phyloP scores from a whole-genome alignment of 2,329 filamentous ascomycete species.

The Fusarium sp. region DNA sequence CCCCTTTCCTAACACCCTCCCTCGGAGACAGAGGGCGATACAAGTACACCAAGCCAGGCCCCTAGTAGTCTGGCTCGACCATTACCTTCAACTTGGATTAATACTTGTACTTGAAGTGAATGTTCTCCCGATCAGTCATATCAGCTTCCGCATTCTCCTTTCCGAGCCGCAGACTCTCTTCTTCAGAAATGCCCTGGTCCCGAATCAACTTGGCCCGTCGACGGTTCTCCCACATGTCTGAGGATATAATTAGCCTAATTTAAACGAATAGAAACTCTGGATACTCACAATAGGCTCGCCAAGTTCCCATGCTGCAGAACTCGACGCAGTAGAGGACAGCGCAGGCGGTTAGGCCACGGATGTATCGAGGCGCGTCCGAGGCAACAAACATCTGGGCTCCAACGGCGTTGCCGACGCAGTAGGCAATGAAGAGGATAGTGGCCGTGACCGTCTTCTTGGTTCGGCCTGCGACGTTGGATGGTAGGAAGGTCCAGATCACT shows the following conservation, averaged over 20 bases:
- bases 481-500: constrained; percentile 49
- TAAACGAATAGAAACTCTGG: too few species aligned
- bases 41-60: neutral
- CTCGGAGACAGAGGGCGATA: too few species aligned
- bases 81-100: neutral
- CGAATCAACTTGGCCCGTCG: neutral
- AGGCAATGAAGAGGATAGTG: constrained; percentile 35
- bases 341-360: neutral
- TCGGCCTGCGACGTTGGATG: constrained; percentile 52
- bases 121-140: constrained; percentile 41
- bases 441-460: constrained; percentile 49
- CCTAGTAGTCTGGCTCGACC: too few species aligned
- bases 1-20: neutral
- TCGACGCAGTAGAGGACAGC: neutral
- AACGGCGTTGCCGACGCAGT: constrained; percentile 37
- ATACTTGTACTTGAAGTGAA: constrained; percentile 38
- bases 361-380: neutral
- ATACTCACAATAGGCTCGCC: neutral
- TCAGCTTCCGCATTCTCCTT: constrained; percentile 41
- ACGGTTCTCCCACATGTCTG: neutral
- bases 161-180: constrained; percentile 40
- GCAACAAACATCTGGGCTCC: constrained; percentile 27
- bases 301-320: neutral
- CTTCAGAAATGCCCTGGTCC: constrained; percentile 4
- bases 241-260: too few species aligned